Conservation (phyloP, 306 rosid species). For the Malus fusca region DNA sequence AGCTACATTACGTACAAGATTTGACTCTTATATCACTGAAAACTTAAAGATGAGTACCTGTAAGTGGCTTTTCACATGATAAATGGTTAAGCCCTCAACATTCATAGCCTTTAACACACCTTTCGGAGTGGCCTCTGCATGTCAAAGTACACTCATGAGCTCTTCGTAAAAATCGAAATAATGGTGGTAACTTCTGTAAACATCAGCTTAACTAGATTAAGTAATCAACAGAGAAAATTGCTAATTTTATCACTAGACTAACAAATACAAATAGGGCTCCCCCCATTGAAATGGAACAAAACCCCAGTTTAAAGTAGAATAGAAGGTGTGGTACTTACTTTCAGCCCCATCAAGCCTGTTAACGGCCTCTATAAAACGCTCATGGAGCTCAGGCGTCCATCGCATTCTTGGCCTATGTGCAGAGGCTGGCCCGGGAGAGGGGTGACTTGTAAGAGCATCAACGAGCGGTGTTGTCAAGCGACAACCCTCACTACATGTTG, state of each 20-base stretch:
- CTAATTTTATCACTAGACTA: not conserved
- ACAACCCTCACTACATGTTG: conserved; percentile 2
- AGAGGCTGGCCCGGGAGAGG: conserved; percentile 24
- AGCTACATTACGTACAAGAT: not conserved
- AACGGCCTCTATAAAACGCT: conserved; percentile 34
- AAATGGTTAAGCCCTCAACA: conserved; percentile 33
- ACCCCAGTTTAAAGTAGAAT: not conserved
- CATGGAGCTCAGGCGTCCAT: conserved; percentile 41
- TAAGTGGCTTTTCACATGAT: conserved; percentile 43
- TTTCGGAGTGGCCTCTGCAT: conserved; percentile 45
- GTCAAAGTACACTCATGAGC: conserved; percentile 3
- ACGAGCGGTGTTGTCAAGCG: conserved; percentile 5
- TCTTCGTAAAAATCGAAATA: not conserved
- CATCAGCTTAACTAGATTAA: not conserved
- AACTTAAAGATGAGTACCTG: conserved; percentile 21
- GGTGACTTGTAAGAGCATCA: conserved; percentile 16
- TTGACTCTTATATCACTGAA: not conserved
- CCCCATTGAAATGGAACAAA: not conserved
- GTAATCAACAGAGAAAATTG: not conserved
- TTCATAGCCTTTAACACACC: conserved; percentile 33
- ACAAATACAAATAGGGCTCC: not conserved
- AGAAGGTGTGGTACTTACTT: conserved; percentile 16
- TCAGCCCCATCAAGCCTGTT: conserved; percentile 36
- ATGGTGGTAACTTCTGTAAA: not conserved
- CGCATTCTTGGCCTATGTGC: conserved; percentile 33